These are phyloP conservation scores for Ascochyta pisi DNA, from an alignment of 2,329 filamentous ascomycete genomes.

Conservation along the genomic window DNA sequence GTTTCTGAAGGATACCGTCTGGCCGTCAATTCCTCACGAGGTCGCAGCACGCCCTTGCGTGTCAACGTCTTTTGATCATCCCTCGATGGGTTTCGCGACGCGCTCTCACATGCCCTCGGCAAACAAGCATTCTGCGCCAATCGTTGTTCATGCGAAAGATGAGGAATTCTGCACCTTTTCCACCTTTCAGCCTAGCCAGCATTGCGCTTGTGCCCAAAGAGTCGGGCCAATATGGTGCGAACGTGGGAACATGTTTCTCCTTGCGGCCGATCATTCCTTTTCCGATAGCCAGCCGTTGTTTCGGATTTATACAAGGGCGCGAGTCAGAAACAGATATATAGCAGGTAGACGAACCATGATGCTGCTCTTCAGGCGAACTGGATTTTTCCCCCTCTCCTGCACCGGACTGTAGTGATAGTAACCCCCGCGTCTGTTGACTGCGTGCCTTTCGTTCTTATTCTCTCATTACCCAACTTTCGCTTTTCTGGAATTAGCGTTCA, in stretches of 20 bases:
- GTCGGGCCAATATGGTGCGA: constrained; percentile 26
- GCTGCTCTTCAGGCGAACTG: constrained; percentile 27
- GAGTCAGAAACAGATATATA: constrained; percentile 29
- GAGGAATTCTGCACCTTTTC: constrained; percentile 27
- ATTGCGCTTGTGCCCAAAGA: constrained; percentile 19
- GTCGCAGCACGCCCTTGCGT: constrained; percentile 29
- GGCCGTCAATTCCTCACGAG: constrained; percentile 7
- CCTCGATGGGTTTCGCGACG: constrained; percentile 24
- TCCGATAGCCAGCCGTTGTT: constrained; percentile 29
- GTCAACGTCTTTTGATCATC: constrained; percentile 22
- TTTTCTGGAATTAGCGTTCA: constrained; percentile 19
- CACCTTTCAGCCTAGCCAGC: constrained; percentile 18
- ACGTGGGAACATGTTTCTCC: constrained; percentile 37
- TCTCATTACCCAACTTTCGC: constrained; percentile 16
- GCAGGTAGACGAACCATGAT: constrained; percentile 23
- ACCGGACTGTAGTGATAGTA: constrained; percentile 19
- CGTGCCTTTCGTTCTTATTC: constrained; percentile 25
- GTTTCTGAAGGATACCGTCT: constrained; percentile 3
- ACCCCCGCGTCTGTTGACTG: constrained; percentile 19
- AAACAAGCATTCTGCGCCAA: constrained; percentile 24
- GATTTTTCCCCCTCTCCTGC: constrained; percentile 22
- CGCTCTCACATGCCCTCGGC: constrained; percentile 12
- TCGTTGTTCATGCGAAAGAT: constrained; percentile 25
- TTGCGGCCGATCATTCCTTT: constrained; percentile 40
- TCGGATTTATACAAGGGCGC: constrained; percentile 31